These are phyloP conservation scores for Dothiorella sarmentorum DNA, from an alignment of 2,329 filamentous ascomycete genomes.

Conservation along the genomic window DNA sequence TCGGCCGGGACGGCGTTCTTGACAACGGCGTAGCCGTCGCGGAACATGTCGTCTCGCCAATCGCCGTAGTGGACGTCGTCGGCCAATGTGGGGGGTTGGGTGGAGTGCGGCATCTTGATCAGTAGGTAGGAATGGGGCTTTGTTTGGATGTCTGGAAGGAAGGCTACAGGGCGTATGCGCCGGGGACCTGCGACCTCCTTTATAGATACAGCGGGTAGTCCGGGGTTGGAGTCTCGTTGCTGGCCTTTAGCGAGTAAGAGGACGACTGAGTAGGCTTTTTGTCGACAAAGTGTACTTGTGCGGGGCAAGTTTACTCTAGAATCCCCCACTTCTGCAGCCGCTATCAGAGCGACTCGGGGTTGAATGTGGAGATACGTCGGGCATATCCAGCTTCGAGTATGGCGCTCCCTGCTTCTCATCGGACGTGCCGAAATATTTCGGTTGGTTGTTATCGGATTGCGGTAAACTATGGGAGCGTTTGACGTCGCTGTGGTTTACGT, in stretches of 20 bases:
- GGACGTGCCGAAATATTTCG: not conserved
- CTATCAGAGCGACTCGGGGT: not conserved
- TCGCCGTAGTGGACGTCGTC: constrained; percentile 27
- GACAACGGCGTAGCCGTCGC: constrained; percentile 42
- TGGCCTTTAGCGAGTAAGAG: too few species aligned
- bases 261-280: not conserved
- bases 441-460: too few species aligned
- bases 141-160: not conserved
- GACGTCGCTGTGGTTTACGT: too few species aligned
- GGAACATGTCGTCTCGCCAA: constrained; percentile 43
- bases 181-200: not conserved
- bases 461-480: too few species aligned
- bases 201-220: not conserved
- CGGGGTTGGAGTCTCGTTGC: not conserved
- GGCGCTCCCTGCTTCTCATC: not conserved
- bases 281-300: not conserved
- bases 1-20: constrained; percentile 40
- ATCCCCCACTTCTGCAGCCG: constrained; percentile 21
- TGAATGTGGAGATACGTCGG: constrained; percentile 1
- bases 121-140: too few species aligned
- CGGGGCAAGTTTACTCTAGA: not conserved
- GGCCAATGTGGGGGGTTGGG: constrained; percentile 1
- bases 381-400: not conserved
- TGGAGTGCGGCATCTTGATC: constrained; percentile 9
- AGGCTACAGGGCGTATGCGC: too few species aligned